A percentile compares a stretch with the other conserved stretches of the same genome.
phyloP scores from a whole-genome alignment of 1,139 yeast genomes.

The Scheffersomyces segobiensis region DNA sequence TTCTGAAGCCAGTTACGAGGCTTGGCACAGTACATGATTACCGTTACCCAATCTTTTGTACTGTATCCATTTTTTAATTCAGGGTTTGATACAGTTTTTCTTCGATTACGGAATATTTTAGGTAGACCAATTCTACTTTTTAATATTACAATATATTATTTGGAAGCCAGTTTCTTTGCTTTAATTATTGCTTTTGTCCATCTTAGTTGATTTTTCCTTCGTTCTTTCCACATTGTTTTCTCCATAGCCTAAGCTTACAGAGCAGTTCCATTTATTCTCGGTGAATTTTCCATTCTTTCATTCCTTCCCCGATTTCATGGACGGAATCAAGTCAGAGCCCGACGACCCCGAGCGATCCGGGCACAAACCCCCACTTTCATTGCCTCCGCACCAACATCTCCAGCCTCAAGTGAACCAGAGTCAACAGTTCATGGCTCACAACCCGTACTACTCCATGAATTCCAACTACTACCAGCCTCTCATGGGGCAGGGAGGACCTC shows the following conservation, averaged over 20 bases:
- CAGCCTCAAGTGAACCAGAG: conserved; percentile 2
- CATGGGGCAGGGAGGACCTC: not conserved
- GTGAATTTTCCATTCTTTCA: conserved; percentile 1
- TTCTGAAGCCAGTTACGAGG: not conserved
- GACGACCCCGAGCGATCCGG: not conserved
- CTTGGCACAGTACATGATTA: not conserved
- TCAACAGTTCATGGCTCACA: conserved; percentile 2
- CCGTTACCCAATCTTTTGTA: not conserved
- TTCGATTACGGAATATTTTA: not conserved
- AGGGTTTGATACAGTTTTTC: not conserved
- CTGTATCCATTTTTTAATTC: not conserved
- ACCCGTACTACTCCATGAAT: conserved; percentile 5
- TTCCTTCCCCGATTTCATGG: not conserved
- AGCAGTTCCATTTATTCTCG: not conserved
- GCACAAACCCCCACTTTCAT: not conserved
- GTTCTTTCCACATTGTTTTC: not conserved
- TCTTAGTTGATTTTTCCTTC: not conserved
- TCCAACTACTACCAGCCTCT: conserved; percentile 1
- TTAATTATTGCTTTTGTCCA: not conserved
- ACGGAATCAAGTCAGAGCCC: not conserved
- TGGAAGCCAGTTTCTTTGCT: not conserved
- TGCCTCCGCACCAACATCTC: conserved; percentile 2
- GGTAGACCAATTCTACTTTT: not conserved
- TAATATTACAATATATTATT: too few species aligned
- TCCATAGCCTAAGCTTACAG: not conserved